Evolutionary conservation across 768 basidiomycete genomes (phyloP).

Genomic region (Candolleomyces aberdarensis): DNA sequence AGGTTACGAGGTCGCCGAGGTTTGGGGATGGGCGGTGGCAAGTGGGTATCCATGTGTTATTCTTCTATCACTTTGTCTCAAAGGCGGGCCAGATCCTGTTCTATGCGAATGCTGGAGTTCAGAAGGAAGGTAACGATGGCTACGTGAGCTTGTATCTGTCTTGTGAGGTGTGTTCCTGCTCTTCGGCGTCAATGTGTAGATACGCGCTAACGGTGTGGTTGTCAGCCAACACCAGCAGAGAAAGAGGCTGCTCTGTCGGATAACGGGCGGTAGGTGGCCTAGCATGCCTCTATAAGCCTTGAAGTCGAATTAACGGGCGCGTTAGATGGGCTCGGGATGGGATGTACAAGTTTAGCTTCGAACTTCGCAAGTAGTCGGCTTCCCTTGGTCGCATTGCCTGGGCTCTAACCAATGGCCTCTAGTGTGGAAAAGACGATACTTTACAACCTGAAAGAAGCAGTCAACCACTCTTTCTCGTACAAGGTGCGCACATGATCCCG

Average conservation of each 20-base stretch:
- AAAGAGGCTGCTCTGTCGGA: conserved; percentile 59
- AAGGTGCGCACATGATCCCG: conserved; percentile 31
- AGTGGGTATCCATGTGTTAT: conserved; percentile 32
- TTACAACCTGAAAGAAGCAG: conserved; percentile 72
- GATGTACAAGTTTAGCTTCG: conserved; percentile 82
- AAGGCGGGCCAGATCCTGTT: conserved; percentile 59
- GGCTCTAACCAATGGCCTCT: background rate
- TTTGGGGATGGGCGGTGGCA: conserved; percentile 82
- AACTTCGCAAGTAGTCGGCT: conserved; percentile 60
- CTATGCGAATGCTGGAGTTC: conserved; percentile 76
- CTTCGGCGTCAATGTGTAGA: background rate
- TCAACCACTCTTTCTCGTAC: conserved; percentile 78
- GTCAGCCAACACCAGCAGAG: conserved; percentile 74
- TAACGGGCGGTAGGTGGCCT: conserved; percentile 44
- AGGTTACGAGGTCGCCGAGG: conserved; percentile 69
- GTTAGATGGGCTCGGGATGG: conserved; percentile 84
- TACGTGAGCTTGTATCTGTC: conserved; percentile 78
- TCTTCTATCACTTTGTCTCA: background rate
- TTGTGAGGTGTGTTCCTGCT: conserved; percentile 59
- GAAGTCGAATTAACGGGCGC: background rate
- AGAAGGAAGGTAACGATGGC: conserved; percentile 40
- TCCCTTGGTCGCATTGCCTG: background rate
- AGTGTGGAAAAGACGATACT: conserved; percentile 44
- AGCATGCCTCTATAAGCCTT: conserved; percentile 5
- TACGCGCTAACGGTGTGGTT: background rate